Evolutionary conservation across 2,329 filamentous ascomycete species (phyloP), one percentile per base, ranked within the genome.

Genomic region (Talaromyces albobiverticillius): DNA sequence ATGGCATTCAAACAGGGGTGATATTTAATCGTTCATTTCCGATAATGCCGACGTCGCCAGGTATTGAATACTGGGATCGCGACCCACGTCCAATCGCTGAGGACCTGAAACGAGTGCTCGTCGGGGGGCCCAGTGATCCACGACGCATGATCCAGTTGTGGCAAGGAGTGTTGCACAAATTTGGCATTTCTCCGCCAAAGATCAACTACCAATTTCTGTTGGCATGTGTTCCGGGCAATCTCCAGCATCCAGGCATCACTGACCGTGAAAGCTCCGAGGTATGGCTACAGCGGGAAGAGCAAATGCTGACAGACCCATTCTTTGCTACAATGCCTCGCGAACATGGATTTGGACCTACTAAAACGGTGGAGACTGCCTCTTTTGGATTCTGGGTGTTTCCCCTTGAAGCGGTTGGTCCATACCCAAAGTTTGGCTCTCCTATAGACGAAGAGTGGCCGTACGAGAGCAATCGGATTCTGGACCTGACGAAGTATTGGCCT

Each of bases 381-480:
- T 41, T 41, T 41, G 36, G 36, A 16, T 41, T 41, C 36, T 41
- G 36, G 36, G n/a, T 41, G 36, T 41, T 41, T 41, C 36, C 36
- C n/a, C 36, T 41, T 11, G 36, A 41, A 41, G 36, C 36, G n/a
- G 13, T 41, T 41, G 36, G 36, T 41, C 36, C 36, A 5, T 13
- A 41, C 36, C 36, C 36, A 41, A 11, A 41, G 20, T 22, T 11
- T 16, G 36, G 13, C 4, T 4, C 20, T 22, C 36, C 36, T 41
- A 41, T 41, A n/a, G n/a, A n/a, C n/a, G n/a, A n/a, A n/a, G n/a
- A n/a, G n/a, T n/a, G n/a, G 4, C 36, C n/a, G 20, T 16, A 41
- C 36, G 36, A 41, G 36, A 5, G 36, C 4, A 41, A 41, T 41
- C 36, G 36, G 36, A 41, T 41, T 13, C 36, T 41, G 36, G 36